Conservation (phyloP, 2,329 filamentous ascomycete species). For the Penicillium crustosum region DNA sequence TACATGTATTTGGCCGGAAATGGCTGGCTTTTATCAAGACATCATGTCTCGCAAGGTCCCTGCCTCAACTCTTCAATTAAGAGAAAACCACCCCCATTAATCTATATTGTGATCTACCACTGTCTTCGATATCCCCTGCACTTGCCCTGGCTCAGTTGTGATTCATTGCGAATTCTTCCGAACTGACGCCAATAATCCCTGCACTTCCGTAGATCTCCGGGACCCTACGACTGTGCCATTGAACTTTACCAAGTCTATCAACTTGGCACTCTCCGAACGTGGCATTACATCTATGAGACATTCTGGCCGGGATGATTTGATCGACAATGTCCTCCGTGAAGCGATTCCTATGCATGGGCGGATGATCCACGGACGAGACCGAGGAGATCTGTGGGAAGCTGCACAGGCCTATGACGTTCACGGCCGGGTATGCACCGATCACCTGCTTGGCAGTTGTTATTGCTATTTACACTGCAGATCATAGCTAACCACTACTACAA, state of each 20-base stretch:
- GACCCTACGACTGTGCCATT: slow-evolving; percentile 78
- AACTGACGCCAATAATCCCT: slow-evolving; percentile 16
- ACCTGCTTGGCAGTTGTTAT: slow-evolving; percentile 5
- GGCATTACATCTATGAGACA: slow-evolving; percentile 84
- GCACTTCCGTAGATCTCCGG: slow-evolving; percentile 68
- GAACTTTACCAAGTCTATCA: slow-evolving; percentile 99
- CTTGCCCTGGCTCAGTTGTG: neutral
- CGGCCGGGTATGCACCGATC: slow-evolving; percentile 63
- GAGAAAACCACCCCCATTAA: neutral
- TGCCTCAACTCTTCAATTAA: neutral
- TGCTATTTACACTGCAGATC: slow-evolving; percentile 6
- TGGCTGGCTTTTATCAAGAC: slow-evolving; percentile 6
- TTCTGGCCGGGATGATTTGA: slow-evolving; percentile 64
- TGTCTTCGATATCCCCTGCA: neutral
- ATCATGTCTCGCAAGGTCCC: slow-evolving; percentile 13
- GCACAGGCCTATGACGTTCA: slow-evolving; percentile 89
- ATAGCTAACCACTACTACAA: slow-evolving; percentile 37
- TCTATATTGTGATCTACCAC: neutral
- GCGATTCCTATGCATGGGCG: slow-evolving; percentile 93
- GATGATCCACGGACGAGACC: slow-evolving; percentile 81
- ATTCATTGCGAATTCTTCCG: slow-evolving; percentile 16
- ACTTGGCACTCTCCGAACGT: slow-evolving; percentile 88
- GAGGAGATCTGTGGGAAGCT: slow-evolving; percentile 69
- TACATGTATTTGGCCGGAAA: neutral
- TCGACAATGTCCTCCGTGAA: slow-evolving; percentile 70